Evolutionary conservation across 441 rosid species (phyloP), one percentile per base, ranked within the genome.

Genomic region (Aquilaria agallochum): DNA sequence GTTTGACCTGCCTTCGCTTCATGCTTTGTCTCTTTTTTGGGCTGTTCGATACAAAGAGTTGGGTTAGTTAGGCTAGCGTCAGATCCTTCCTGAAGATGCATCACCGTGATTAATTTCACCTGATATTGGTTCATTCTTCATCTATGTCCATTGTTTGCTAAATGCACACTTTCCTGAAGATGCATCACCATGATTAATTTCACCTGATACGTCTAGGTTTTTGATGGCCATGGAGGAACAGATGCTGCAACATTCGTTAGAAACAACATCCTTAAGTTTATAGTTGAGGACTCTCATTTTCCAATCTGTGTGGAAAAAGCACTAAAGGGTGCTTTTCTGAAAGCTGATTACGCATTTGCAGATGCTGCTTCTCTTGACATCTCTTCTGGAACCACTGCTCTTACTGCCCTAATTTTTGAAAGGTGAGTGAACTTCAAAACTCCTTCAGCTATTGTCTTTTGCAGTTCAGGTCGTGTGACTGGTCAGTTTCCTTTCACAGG

Each of bases 191-290:
- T 63, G n/a, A 36, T 48, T 71, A 62, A 76, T 72, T 48, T 68
- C 62, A 52, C 36, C 56, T 55, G 14, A 31, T 68, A 50, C 68
- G 33, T 59, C 60, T 72, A 93, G 97, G 98, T 90, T 32, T 93
- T 93, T 74, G 97, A 93, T 62, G 98, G 97, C 60, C 98, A 93
- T 5, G 98, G 97, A 47, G 98, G 98, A 44, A 85, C 85, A 5
- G 97, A 93, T 79, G 98, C 97, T 47, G 91, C 98, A 50, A 56
- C 71, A 50, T 93, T 88, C 78, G 82, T 90, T 67, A 74, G 88
- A 67, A 78, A 82, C 20, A 86, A 84, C 58, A 82, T 92, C 62
- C 81, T 92, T 54, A 80, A 74, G 58, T 86, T 81, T 80, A 88
- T 92, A 65, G 63, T 80, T 64, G 97, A 84, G 66, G 96, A 92